Evolutionary conservation across 139 green algal genomes (phyloP).

Genomic region (Auxenochlorella pyrenoidosa): DNA sequence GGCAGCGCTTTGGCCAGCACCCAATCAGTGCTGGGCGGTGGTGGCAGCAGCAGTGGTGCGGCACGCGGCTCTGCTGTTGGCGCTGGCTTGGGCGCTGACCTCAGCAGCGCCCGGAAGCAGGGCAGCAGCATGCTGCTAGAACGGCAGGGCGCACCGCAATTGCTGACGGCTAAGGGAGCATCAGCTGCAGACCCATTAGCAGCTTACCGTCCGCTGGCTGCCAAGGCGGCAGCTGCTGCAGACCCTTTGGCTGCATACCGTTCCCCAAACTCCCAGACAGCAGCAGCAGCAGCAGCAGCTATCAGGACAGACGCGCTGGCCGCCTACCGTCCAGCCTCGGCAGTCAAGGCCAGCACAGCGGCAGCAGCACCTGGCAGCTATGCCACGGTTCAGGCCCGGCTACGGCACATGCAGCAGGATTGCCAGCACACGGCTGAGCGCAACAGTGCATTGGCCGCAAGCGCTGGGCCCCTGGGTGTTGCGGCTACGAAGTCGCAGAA

Average conservation of each 20-base stretch:
- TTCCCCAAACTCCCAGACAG: not conserved
- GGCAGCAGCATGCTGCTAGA: not conserved
- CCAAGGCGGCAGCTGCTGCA: not conserved
- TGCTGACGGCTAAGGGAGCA: not conserved
- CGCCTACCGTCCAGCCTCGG: not conserved
- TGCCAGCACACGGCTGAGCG: too few relatives aligned
- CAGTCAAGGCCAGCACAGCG: too few relatives aligned
- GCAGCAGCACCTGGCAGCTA: too few relatives aligned
- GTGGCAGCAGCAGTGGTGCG: not conserved
- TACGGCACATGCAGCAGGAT: too few relatives aligned
- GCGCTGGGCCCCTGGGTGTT: too few relatives aligned
- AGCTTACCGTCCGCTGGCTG: not conserved
- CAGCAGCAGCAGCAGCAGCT: not conserved
- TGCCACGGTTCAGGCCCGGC: too few relatives aligned
- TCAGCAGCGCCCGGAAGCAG: not conserved
- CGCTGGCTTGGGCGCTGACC: not conserved
- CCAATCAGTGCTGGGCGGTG: not conserved
- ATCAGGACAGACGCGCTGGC: not conserved
- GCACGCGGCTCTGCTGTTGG: not conserved
- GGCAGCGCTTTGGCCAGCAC: not conserved
- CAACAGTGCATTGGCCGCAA: too few relatives aligned
- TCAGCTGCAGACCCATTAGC: not conserved
- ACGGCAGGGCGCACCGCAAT: not conserved
- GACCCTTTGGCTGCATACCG: not conserved
- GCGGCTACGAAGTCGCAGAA: too few relatives aligned